A percentile compares a stretch with the other conserved stretches of the same genome.
phyloP scores from a whole-genome alignment of 495 filamentous ascomycete genomes.

The Staphylotrichum tortipilum region DNA sequence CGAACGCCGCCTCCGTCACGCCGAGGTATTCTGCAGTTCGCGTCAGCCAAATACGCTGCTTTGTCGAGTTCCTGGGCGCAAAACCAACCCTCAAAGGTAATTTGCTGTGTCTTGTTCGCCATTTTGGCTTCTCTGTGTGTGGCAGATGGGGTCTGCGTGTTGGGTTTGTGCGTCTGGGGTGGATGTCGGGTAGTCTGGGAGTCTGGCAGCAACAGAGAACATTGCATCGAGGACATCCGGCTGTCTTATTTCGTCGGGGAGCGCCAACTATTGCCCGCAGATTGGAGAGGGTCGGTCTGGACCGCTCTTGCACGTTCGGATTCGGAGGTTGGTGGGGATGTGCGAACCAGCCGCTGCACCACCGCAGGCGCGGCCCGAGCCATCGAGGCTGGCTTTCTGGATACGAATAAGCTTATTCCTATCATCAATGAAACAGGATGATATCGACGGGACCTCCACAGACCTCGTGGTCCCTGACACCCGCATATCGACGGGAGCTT shows the following conservation, averaged over 20 bases:
- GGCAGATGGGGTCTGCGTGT: constrained; percentile 16
- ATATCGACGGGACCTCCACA: too few species aligned
- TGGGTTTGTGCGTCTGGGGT: too few species aligned
- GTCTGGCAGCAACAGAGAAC: too few species aligned
- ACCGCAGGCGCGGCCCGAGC: background rate
- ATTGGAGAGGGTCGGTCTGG: background rate
- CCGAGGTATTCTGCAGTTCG: constrained; percentile 42
- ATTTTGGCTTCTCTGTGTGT: too few species aligned
- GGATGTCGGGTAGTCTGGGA: too few species aligned
- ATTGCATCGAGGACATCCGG: too few species aligned
- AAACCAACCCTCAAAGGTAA: constrained; percentile 28
- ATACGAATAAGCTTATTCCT: too few species aligned
- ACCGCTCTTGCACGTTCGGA: background rate
- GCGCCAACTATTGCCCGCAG: background rate
- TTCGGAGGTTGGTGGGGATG: constrained; percentile 27
- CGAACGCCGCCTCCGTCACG: constrained; percentile 46
- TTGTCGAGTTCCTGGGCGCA: too few species aligned
- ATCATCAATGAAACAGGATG: too few species aligned
- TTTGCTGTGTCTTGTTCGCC: constrained; percentile 20
- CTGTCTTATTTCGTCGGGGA: background rate
- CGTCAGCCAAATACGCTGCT: too few species aligned
- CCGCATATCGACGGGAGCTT: too few species aligned
- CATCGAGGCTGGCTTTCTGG: background rate
- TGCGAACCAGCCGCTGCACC: constrained; percentile 16
- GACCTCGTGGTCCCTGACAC: too few species aligned